These are phyloP conservation scores for Penicillium goetzii DNA, from an alignment of 495 filamentous ascomycete species.

Conservation along the genomic window DNA sequence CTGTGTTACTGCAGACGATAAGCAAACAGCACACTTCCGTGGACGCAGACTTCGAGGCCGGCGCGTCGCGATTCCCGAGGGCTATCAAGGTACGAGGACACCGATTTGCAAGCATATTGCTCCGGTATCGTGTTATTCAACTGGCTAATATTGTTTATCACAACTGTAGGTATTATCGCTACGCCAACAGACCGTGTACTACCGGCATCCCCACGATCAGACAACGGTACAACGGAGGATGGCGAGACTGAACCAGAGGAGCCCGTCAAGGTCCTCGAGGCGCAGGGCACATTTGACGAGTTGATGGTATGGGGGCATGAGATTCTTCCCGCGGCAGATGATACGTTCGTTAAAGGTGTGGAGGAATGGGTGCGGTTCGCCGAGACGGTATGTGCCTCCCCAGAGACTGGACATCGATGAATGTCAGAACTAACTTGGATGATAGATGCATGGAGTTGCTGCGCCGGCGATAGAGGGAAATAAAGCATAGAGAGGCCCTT, in stretches of 20 bases:
- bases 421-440: neutral
- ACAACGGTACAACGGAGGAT: conserved; percentile 50
- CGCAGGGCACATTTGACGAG: conserved; percentile 71
- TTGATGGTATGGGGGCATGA: conserved; percentile 87
- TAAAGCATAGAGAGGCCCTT: neutral
- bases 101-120: neutral
- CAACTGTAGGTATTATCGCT: conserved; percentile 43
- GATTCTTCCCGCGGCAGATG: conserved; percentile 66
- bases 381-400: conserved; percentile 52
- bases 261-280: conserved; percentile 62
- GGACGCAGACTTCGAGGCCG: conserved; percentile 80
- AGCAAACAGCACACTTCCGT: conserved; percentile 71
- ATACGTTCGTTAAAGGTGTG: conserved; percentile 68
- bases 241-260: conserved; percentile 45
- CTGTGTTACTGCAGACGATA: conserved; percentile 40
- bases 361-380: conserved; percentile 87
- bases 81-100: conserved; percentile 66
- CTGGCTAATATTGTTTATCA: neutral
- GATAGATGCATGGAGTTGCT: conserved; percentile 41
- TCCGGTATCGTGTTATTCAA: neutral
- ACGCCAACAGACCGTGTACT: conserved; percentile 41
- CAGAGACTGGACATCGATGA: neutral
- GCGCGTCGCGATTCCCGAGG: conserved; percentile 67
- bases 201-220: conserved; percentile 29
- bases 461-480: conserved; percentile 1